These are phyloP conservation scores for Sclerotinia trifoliorum DNA, from an alignment of 2,329 filamentous ascomycete species.

Conservation along the genomic window DNA sequence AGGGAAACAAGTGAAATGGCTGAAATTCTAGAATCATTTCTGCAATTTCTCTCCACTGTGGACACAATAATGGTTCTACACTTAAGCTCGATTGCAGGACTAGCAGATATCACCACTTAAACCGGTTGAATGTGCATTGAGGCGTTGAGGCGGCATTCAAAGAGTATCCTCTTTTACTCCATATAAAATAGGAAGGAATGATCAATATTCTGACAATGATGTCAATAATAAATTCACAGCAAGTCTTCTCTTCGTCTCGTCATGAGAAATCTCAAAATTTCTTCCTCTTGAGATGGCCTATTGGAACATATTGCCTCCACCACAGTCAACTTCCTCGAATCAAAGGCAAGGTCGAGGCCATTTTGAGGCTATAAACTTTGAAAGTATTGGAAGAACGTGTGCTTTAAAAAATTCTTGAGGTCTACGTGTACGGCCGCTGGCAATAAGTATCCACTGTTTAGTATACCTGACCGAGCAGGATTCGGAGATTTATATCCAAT, in stretches of 20 bases:
- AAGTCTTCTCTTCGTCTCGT: neutral
- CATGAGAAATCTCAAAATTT: neutral
- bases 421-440: conserved; percentile 20
- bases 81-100: conserved; percentile 1
- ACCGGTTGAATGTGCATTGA: conserved; percentile 6
- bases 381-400: conserved; percentile 12
- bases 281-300: neutral
- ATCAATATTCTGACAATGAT: conserved; percentile 4
- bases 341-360: neutral
- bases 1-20: conserved; percentile 4
- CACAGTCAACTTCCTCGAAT: neutral
- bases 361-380: neutral
- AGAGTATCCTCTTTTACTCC: conserved; percentile 7
- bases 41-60: conserved; percentile 11
- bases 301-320: conserved; percentile 7
- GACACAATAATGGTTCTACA: neutral
- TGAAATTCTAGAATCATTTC: conserved; percentile 14
- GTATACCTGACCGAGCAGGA: conserved; percentile 9
- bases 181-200: neutral
- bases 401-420: conserved; percentile 5
- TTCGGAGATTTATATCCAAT: conserved; percentile 15
- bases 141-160: conserved; percentile 1
- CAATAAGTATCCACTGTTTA: conserved; percentile 13
- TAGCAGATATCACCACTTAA: neutral
- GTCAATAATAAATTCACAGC: conserved; percentile 1